phyloP scores from a whole-genome alignment of 31 red algal species.

The Bonnemaisonia californica region DNA sequence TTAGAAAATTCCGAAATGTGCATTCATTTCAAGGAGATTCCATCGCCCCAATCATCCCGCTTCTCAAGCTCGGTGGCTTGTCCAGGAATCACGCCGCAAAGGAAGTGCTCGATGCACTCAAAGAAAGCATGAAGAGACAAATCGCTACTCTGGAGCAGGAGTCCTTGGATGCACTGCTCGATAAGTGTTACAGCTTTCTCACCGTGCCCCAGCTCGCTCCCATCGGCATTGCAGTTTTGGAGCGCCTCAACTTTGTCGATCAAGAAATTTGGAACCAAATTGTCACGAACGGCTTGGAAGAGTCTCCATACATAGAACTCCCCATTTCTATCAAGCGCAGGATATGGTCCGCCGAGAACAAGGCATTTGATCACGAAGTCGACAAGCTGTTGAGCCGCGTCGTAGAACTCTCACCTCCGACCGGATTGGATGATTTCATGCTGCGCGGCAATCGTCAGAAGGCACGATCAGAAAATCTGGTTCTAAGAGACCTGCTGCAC shows the following conservation, averaged over 20 bases:
- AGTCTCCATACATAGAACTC: conserved; percentile 67
- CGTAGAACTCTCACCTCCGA: conserved; percentile 24
- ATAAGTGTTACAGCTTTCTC: conserved; percentile 64
- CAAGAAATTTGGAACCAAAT: conserved; percentile 59
- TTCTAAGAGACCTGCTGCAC: conserved; percentile 45
- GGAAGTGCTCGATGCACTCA: conserved; percentile 35
- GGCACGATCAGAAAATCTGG: conserved; percentile 16
- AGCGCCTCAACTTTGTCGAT: conserved; percentile 56
- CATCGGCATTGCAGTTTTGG: conserved; percentile 55
- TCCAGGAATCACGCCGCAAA: conserved; percentile 8
- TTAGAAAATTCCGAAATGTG: conserved; percentile 52
- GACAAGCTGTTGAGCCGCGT: conserved; percentile 31
- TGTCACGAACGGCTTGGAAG: conserved; percentile 68
- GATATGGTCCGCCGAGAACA: conserved; percentile 48
- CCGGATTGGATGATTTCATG: conserved; percentile 32
- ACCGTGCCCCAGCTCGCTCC: conserved; percentile 63
- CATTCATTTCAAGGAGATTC: conserved; percentile 24
- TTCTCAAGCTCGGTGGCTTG: conserved; percentile 51
- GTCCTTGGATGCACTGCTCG: conserved; percentile 40
- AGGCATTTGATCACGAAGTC: conserved; percentile 66
- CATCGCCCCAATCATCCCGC: conserved; percentile 20
- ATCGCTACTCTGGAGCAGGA: conserved; percentile 46
- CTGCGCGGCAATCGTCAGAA: conserved; percentile 13
- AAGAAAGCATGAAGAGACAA: conserved; percentile 50
- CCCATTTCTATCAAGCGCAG: conserved; percentile 65